Evolutionary conservation across 345 rosid species (phyloP).

Genomic region (Triadica sebifera): DNA sequence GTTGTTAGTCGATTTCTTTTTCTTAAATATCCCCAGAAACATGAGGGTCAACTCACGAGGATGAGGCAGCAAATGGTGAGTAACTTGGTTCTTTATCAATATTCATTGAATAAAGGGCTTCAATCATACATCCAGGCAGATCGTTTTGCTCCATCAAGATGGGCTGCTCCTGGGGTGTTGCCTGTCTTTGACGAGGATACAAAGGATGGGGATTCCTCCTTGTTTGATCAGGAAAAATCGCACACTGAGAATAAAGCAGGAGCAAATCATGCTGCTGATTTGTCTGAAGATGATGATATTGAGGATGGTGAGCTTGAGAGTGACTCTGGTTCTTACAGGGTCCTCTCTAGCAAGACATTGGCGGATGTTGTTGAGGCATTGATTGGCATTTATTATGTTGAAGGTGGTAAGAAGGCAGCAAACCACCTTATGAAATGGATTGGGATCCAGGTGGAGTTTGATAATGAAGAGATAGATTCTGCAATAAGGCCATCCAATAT

Average conservation of each 20-base stretch:
- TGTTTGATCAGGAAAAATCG: slow-evolving; percentile 60
- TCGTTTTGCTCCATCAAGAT: slow-evolving; percentile 95
- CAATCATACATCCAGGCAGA: slow-evolving; percentile 98
- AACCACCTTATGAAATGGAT: slow-evolving; percentile 97
- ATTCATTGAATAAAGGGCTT: slow-evolving; percentile 74
- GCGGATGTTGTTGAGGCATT: slow-evolving; percentile 98
- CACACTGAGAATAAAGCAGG: slow-evolving; percentile 31
- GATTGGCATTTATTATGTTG: slow-evolving; percentile 96
- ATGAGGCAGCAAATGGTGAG: slow-evolving; percentile 99
- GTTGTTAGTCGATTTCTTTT: slow-evolving; percentile 91
- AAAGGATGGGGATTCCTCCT: slow-evolving; percentile 71
- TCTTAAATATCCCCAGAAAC: slow-evolving; percentile 94
- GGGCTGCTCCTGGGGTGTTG: slow-evolving; percentile 99
- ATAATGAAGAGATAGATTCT: slow-evolving; percentile 51
- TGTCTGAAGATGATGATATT: slow-evolving; percentile 67
- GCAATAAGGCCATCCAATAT: slow-evolving; percentile 43
- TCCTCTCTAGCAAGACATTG: slow-evolving; percentile 91
- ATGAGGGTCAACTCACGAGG: slow-evolving; percentile 96
- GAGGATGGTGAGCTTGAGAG: slow-evolving; percentile 96
- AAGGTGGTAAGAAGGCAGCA: slow-evolving; percentile 79
- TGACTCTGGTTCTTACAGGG: slow-evolving; percentile 90
- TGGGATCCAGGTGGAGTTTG: slow-evolving; percentile 82
- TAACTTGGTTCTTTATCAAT: slow-evolving; percentile 86
- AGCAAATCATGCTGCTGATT: slow-evolving; percentile 27
- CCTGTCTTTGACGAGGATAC: slow-evolving; percentile 95